Conservation (phyloP, 441 rosid species). For the Gossypium trilobum region DNA sequence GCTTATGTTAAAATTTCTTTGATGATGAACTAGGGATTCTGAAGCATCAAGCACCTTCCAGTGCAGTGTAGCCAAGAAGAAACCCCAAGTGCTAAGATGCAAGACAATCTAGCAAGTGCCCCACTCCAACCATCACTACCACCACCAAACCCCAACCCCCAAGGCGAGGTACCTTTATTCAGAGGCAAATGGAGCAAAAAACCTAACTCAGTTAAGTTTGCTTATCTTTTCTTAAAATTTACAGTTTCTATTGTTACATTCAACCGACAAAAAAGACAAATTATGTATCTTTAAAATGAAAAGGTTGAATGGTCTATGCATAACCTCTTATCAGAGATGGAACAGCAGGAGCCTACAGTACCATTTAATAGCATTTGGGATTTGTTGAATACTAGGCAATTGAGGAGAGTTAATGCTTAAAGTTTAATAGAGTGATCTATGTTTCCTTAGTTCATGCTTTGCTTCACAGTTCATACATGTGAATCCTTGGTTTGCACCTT, state of each 20-base stretch:
- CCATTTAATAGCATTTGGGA: neutral
- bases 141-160: neutral
- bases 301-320: neutral
- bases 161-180: neutral
- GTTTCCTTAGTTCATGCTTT: neutral
- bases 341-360: neutral
- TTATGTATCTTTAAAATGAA: neutral
- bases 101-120: neutral
- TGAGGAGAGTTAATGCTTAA: neutral
- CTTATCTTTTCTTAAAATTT: neutral
- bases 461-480: neutral
- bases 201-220: neutral
- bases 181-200: neutral
- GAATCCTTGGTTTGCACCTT: neutral
- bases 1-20: neutral
- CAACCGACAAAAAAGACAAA: neutral
- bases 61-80: neutral
- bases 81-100: neutral
- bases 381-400: neutral
- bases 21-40: neutral
- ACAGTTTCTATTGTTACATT: neutral
- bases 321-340: neutral
- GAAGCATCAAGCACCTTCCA: neutral
- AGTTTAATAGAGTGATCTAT: neutral
- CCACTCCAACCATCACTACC: neutral